These are phyloP conservation scores for Sutorius eximius DNA, from an alignment of 1,284 basidiomycete genomes.

Conservation along the genomic window DNA sequence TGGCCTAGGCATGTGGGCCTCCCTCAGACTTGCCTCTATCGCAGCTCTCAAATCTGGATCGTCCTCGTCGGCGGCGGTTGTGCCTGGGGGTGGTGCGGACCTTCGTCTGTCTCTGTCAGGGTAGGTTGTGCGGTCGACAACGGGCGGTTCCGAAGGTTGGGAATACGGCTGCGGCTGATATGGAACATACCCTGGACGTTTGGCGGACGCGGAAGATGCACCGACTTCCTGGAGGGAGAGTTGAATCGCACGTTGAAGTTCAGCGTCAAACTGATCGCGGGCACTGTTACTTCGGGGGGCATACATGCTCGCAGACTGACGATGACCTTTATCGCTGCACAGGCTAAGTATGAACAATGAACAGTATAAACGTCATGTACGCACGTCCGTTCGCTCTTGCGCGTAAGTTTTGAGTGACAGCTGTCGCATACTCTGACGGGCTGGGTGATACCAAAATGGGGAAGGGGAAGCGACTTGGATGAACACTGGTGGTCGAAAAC, in stretches of 20 bases:
- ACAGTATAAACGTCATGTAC: background rate
- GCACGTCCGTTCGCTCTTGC: slow-evolving; percentile 55
- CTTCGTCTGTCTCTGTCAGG: slow-evolving; percentile 34
- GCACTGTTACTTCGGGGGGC: slow-evolving; percentile 52
- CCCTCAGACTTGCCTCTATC: slow-evolving; percentile 92
- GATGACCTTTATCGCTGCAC: slow-evolving; percentile 46
- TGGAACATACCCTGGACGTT: slow-evolving; percentile 67
- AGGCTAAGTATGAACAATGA: slow-evolving; percentile 4
- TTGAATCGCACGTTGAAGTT: slow-evolving; percentile 92
- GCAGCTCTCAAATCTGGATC: slow-evolving; percentile 93
- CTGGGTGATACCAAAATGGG: slow-evolving; percentile 93
- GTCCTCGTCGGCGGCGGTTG: slow-evolving; percentile 70
- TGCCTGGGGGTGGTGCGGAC: slow-evolving; percentile 26
- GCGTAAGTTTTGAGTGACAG: slow-evolving; percentile 76
- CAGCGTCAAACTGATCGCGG: slow-evolving; percentile 78
- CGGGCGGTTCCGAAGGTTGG: slow-evolving; percentile 70
- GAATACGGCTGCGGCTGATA: slow-evolving; percentile 61
- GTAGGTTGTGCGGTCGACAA: slow-evolving; percentile 55
- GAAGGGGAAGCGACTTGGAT: slow-evolving; percentile 80
- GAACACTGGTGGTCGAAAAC: slow-evolving; percentile 97
- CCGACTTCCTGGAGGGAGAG: slow-evolving; percentile 84
- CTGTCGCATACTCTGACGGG: slow-evolving; percentile 94
- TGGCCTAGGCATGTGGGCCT: slow-evolving; percentile 76
- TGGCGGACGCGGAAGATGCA: slow-evolving; percentile 43
- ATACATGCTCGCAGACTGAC: slow-evolving; percentile 50